Conservation (phyloP, 352 stramenopile genomes). For the Phytopythium ostracodes region DNA sequence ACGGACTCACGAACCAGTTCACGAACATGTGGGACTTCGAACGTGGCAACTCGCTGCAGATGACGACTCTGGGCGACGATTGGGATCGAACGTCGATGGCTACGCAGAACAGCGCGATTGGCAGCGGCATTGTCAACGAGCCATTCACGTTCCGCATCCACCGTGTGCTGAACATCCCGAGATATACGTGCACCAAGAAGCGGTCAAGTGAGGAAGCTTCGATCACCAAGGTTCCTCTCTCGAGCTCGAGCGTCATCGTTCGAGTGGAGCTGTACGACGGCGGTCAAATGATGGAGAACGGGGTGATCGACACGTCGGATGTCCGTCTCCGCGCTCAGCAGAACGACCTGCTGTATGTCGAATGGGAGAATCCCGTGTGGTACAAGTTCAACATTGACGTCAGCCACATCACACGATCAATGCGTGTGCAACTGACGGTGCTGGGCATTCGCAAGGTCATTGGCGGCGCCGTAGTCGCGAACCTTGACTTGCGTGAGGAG, state of each 20-base stretch:
- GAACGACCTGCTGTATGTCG: slow-evolving; percentile 64
- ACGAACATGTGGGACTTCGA: slow-evolving; percentile 55
- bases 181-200: slow-evolving; percentile 59
- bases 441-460: slow-evolving; percentile 70
- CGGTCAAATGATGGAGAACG: slow-evolving; percentile 63
- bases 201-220: slow-evolving; percentile 65
- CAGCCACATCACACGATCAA: slow-evolving; percentile 61
- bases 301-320: slow-evolving; percentile 62
- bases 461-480: slow-evolving; percentile 13
- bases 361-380: slow-evolving; percentile 75
- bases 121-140: slow-evolving; percentile 55
- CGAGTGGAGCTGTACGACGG: slow-evolving; percentile 78
- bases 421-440: slow-evolving; percentile 73
- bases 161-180: slow-evolving; percentile 83
- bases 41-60: slow-evolving; percentile 53
- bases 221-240: slow-evolving; percentile 41
- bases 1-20: slow-evolving; percentile 43
- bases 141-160: slow-evolving; percentile 68
- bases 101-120: slow-evolving; percentile 18
- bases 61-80: slow-evolving; percentile 70
- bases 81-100: slow-evolving; percentile 50
- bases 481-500: slow-evolving; percentile 37
- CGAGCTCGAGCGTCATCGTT: slow-evolving; percentile 64
- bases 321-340: slow-evolving; percentile 68
- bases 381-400: slow-evolving; percentile 78